These are phyloP conservation scores for Sugiyamaella castrensis DNA, from an alignment of 1,139 yeast genomes.

Conservation along the genomic window DNA sequence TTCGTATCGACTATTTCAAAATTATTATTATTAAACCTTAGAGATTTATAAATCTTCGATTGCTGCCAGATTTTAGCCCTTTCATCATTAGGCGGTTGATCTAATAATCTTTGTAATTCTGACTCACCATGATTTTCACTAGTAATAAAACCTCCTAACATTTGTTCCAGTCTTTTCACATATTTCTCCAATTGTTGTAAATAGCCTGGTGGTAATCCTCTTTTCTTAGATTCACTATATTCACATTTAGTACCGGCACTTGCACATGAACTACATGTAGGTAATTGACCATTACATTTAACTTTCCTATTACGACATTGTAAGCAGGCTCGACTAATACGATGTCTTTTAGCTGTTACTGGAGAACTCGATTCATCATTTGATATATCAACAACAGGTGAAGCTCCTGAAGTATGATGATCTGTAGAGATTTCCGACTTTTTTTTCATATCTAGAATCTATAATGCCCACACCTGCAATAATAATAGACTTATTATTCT, in stretches of 20 bases:
- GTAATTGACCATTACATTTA: constrained; percentile 33
- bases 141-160: constrained; percentile 18
- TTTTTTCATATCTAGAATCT: too few relatives aligned
- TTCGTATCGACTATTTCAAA: too few relatives aligned
- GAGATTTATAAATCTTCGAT: background rate
- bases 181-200: constrained; percentile 21
- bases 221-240: constrained; percentile 22
- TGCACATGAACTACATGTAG: constrained; percentile 22
- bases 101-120: constrained; percentile 6
- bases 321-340: constrained; percentile 39
- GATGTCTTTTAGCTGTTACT: constrained; percentile 19
- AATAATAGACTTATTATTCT: too few relatives aligned
- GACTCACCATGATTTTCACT: constrained; percentile 8
- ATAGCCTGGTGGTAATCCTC: constrained; percentile 26
- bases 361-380: too few relatives aligned
- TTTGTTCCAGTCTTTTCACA: constrained; percentile 17
- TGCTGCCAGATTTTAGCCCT: constrained; percentile 6
- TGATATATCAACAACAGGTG: too few relatives aligned
- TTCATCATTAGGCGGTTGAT: constrained; percentile 4
- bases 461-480: too few relatives aligned
- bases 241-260: constrained; percentile 20
- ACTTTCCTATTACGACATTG: constrained; percentile 39
- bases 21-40: background rate
- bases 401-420: too few relatives aligned
- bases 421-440: too few relatives aligned